Evolutionary conservation across 1,139 yeast species (phyloP), one percentile per base, ranked within the genome.

Genomic region (Taiozyma sp.): DNA sequence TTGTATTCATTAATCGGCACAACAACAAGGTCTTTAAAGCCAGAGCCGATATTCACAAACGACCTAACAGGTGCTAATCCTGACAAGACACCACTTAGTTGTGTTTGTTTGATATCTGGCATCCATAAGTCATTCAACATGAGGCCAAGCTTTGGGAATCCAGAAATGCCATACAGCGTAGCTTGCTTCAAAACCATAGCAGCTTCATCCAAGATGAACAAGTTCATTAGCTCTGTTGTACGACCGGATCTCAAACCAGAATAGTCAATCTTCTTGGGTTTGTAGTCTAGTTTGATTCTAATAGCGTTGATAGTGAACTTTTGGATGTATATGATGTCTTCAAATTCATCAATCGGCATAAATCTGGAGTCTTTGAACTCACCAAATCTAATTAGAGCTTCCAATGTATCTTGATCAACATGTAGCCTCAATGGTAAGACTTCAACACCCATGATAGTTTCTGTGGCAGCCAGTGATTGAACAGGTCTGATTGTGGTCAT

Each of bases 321-420:
- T 60, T 88, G 91, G 41, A 90, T 73, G 61, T 80, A 91, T 1
- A 83, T 64, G 5, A 79, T 76, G 55, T 88, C 95, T 19, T 77
- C 81, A 49, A 67, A 69, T 14, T 68, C 73, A 47, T 76, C 74
- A 43, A 83, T 73, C n/a, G 82, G 68, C 4, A 75, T 72, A 62
- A 87, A 87, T 52, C 96, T 69, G 11, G 74, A 70, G 62, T 88
- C 96, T 59, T 81, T 84, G 62, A 93, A 93, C 53, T 84, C 90
- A 47, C 86, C 81, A 67, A 89, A 93, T 45, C 97, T 72, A 0
- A 81, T 78, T 44, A 90, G 59, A 61, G 93, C 91, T 51, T 90
- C 97, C 28, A 90, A 72, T 0, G 97, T 87, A 62, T 93, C 98
- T 66, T 93, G 99, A 66, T 95, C 99, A 42, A 93, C 82, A 63